These are phyloP conservation scores for Tylopilus vinaceipallidus DNA, from an alignment of 768 basidiomycete species.

Conservation along the genomic window DNA sequence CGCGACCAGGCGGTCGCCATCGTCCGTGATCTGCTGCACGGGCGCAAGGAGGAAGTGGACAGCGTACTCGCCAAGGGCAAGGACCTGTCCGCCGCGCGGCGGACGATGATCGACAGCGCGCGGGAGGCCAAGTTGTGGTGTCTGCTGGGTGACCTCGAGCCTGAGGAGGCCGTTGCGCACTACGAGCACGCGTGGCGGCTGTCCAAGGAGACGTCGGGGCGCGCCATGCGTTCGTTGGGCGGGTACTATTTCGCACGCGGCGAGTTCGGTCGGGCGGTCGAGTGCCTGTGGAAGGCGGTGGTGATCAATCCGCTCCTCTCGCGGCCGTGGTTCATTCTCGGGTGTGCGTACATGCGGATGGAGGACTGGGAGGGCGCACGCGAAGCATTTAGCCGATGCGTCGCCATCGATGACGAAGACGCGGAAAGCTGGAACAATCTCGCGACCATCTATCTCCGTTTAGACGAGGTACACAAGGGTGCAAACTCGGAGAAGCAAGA, in stretches of 20 bases:
- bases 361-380: constrained; percentile 85
- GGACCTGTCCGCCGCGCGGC: constrained; percentile 40
- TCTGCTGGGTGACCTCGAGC: constrained; percentile 89
- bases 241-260: constrained; percentile 72
- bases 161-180: constrained; percentile 62
- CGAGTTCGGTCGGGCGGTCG: constrained; percentile 61
- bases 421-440: constrained; percentile 98
- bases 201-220: constrained; percentile 76
- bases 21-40: constrained; percentile 83
- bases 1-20: constrained; percentile 76
- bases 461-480: constrained; percentile 47
- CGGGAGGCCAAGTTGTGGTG: constrained; percentile 94
- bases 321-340: constrained; percentile 97
- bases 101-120: constrained; percentile 53
- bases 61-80: constrained; percentile 62
- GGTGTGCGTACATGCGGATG: constrained; percentile 79
- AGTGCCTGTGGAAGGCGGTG: constrained; percentile 70
- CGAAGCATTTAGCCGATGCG: constrained; percentile 82
- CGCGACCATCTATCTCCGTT: constrained; percentile 88
- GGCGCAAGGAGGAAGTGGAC: constrained; percentile 81
- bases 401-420: constrained; percentile 92
- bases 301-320: constrained; percentile 83
- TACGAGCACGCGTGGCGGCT: constrained; percentile 85
- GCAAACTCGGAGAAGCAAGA: constrained; percentile 29
- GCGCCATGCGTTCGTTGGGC: constrained; percentile 91